These are phyloP conservation scores for Yamadazyma diddensiae DNA, from an alignment of 1,139 yeast species.

Conservation along the genomic window DNA sequence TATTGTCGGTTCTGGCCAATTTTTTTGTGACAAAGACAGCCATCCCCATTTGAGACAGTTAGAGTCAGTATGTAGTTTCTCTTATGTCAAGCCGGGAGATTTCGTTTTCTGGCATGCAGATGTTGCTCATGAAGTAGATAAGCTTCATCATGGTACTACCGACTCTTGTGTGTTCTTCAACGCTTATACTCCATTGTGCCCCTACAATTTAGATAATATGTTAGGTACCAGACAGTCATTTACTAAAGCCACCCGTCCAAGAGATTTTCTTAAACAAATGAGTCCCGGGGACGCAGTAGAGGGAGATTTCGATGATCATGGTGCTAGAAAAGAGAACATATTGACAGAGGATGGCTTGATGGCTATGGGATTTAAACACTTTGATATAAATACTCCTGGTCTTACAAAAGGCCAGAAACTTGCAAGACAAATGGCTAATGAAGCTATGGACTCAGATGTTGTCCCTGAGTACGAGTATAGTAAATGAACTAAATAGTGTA, in stretches of 20 bases:
- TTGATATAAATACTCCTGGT: constrained; percentile 14
- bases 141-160: constrained; percentile 31
- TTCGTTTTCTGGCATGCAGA: constrained; percentile 53
- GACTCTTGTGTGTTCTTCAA: constrained; percentile 37
- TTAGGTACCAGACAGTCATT: constrained; percentile 25
- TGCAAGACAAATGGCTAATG: constrained; percentile 19
- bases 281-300: constrained; percentile 5
- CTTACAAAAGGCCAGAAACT: constrained; percentile 19
- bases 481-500: not conserved
- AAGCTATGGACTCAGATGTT: constrained; percentile 8
- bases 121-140: constrained; percentile 46
- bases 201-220: constrained; percentile 16
- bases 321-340: constrained; percentile 14
- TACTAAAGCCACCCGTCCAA: constrained; percentile 17
- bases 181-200: constrained; percentile 18
- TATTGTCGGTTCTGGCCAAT: constrained; percentile 21
- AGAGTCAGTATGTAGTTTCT: constrained; percentile 27
- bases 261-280: constrained; percentile 10
- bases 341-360: constrained; percentile 19
- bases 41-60: constrained; percentile 28
- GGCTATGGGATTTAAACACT: constrained; percentile 20
- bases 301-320: constrained; percentile 18
- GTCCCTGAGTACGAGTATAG: constrained; percentile 5
- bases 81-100: constrained; percentile 37
- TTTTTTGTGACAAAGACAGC: constrained; percentile 15